Evolutionary conservation across 2,329 filamentous ascomycete genomes (phyloP).

Genomic region (Colletotrichum filicis): DNA sequence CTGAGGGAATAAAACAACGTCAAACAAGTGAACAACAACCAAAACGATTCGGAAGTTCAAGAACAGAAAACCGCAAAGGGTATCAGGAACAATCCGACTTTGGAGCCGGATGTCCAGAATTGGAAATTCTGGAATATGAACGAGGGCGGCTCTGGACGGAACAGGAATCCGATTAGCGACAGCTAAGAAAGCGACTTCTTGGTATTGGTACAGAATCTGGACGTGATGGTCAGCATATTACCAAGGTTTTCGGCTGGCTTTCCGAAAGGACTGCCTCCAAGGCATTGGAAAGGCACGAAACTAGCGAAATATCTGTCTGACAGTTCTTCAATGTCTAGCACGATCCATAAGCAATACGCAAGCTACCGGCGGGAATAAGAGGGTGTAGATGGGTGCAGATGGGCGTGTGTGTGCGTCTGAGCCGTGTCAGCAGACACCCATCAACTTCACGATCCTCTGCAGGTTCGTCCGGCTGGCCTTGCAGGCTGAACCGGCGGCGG

Average conservation of each 20-base stretch:
- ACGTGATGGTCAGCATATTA: neutral
- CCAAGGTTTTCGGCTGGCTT: slow-evolving; percentile 4
- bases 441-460: neutral
- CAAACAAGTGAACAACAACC: too few species aligned
- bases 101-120: neutral
- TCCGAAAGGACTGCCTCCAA: neutral
- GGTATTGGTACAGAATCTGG: neutral
- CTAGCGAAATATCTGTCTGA: neutral
- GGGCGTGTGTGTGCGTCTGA: neutral
- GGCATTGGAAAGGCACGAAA: neutral
- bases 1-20: neutral
- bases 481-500: too few species aligned
- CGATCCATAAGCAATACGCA: neutral
- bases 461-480: neutral
- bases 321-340: neutral
- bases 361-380: neutral
- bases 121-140: too few species aligned
- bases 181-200: neutral
- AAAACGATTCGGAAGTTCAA: neutral
- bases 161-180: neutral
- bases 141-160: neutral
- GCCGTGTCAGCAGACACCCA: neutral
- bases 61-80: neutral
- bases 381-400: neutral
- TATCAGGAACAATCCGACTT: neutral